Conservation (phyloP, 345 rosid species). For the Gossypium arboreum region DNA sequence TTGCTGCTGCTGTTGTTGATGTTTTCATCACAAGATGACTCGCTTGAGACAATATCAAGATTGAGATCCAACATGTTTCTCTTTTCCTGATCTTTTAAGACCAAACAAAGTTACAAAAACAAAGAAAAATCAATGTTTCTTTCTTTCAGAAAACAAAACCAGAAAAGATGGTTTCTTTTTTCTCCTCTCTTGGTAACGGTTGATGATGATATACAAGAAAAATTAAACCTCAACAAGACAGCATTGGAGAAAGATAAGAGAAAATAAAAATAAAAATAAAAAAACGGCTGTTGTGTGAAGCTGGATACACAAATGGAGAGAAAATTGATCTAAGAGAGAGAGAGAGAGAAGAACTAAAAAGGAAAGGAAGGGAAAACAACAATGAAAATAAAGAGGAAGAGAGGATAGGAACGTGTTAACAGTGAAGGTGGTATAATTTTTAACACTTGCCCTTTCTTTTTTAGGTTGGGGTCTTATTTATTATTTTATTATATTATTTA, state of each 20-base stretch:
- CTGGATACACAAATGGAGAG: conserved; percentile 18
- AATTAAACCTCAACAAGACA: not conserved
- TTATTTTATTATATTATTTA: not conserved
- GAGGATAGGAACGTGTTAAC: conserved; percentile 39
- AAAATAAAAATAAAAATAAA: not conserved
- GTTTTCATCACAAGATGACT: conserved; percentile 25
- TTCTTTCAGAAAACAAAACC: not conserved
- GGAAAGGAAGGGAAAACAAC: not conserved
- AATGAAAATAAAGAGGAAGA: not conserved
- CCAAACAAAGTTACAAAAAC: not conserved
- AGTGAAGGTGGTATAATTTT: conserved; percentile 26
- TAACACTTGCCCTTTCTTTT: conserved; percentile 41
- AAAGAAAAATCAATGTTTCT: not conserved
- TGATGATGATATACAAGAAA: not conserved
- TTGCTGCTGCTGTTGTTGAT: not conserved
- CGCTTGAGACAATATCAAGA: conserved; percentile 39
- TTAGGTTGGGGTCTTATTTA: conserved; percentile 2
- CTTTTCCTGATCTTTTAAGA: not conserved
- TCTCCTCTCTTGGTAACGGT: not conserved
- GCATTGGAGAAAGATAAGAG: conserved; percentile 1
- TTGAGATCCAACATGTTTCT: conserved; percentile 62
- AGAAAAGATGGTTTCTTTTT: not conserved
- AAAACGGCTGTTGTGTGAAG: conserved; percentile 12
- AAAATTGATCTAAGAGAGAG: conserved; percentile 18
- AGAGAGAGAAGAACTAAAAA: conserved; percentile 18